A percentile compares a stretch with the other conserved stretches of the same genome.
Conservation (phyloP, 2,329 filamentous ascomycete species). For the Sclerotinia sclerotiorum region DNA sequence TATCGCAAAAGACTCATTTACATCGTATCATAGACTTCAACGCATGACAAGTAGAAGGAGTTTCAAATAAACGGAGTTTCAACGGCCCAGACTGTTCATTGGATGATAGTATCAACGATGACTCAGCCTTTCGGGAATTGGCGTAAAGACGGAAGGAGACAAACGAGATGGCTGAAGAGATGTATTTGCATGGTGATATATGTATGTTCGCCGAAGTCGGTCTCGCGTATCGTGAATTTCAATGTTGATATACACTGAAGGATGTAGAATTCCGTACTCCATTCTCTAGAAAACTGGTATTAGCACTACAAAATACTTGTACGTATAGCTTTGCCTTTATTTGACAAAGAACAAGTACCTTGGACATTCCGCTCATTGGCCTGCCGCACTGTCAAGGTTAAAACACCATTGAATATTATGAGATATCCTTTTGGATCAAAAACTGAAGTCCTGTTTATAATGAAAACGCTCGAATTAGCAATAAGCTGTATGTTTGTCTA, state of each 20-base stretch:
- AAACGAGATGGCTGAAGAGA: conserved; percentile 1
- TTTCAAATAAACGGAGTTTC: conserved; percentile 5
- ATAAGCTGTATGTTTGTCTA: no score
- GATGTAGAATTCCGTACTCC: background rate
- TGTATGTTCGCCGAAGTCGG: background rate
- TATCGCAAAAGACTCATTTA: background rate
- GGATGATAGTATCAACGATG: background rate
- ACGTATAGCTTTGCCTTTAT: no score
- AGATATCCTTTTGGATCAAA: background rate
- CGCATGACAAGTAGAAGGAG: background rate
- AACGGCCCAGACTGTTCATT: background rate
- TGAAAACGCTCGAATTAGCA: no score
- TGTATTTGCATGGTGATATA: background rate
- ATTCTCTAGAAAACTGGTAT: no score
- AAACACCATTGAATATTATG: background rate
- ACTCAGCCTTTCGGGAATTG: background rate
- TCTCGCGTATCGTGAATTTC: background rate
- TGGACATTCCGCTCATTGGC: no score
- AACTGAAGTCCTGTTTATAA: no score
- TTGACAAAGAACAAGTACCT: no score
- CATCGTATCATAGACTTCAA: background rate
- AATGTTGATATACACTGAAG: background rate
- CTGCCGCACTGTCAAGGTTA: background rate
- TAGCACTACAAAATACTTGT: background rate
- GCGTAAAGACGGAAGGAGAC: background rate